Base-by-base conservation (phyloP, 2,329 filamentous ascomycete species). In the Cryphonectria carpinicola region DNA sequence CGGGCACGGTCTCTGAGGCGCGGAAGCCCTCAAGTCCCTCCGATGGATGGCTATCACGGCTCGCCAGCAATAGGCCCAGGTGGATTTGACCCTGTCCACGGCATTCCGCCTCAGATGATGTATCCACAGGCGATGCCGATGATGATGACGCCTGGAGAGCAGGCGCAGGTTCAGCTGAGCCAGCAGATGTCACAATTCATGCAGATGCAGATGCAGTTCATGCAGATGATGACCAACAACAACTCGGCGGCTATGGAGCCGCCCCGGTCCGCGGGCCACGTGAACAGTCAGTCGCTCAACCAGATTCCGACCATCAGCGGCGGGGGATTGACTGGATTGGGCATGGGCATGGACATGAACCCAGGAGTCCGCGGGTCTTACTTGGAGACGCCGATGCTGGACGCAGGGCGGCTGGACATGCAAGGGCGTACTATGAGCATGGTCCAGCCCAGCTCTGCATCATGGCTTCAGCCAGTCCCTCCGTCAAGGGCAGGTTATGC, bases 161-260 rank as follows among this genome's bases (percentile, higher is more conserved):
- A 93, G 78, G 90, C 90, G 39, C 92, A 95, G 76, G 86, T 95
- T 58, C 90, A 95, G 75, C 92, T 96, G 86, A 91, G 88, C 8
- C 91, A 94, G 77, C 92, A 95, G 77, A 95, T 95, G 93, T 87
- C 89, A 69, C 91, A 93, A 76, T 94, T 95, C 82, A 94, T 95
- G 92, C 92, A 94, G 78, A 94, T 96, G 91, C 94, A 97, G 79
- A 95, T 97, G 92, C 93, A 97, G 78, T 94, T 94, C 81, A 95
- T 97, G 92, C 92, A 95, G 76, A 92, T 94, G 89, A 92, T 93
- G 87, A 85, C 85, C 0, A 75, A 78, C 17, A 82, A 81, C 65
- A 83, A 82, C 72, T 73, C 72, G 41, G 64, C 69, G 25, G 66
- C 70, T 37, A 67, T 77, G 73, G 69, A 76, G 74, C 65, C 74